These are phyloP conservation scores for Trichoderma reesei DNA, from an alignment of 495 filamentous ascomycete species.

Conservation along the genomic window DNA sequence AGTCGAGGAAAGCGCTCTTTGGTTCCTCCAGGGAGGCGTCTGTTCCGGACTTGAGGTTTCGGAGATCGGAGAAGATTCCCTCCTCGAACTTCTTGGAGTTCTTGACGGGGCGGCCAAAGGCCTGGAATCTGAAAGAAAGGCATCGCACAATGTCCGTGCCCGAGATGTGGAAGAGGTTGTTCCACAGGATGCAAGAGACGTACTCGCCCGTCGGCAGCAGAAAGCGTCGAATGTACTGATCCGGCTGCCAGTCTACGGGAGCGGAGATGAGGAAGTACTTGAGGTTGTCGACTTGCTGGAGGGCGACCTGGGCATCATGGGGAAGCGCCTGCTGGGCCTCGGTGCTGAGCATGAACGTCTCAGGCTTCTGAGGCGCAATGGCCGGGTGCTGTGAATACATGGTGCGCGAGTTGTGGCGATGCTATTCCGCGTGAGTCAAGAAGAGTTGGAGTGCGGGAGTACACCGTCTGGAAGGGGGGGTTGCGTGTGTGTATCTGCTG, in stretches of 20 bases:
- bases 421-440: neutral
- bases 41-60: conserved; percentile 94
- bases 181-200: conserved; percentile 97
- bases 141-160: conserved; percentile 98
- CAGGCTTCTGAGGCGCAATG: conserved; percentile 70
- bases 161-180: conserved; percentile 97
- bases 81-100: conserved; percentile 99
- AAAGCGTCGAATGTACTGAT: conserved; percentile 94
- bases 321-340: conserved; percentile 94
- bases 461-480: neutral
- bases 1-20: conserved; percentile 96
- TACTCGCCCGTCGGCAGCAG: conserved; percentile 95
- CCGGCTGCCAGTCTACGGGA: conserved; percentile 92
- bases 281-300: conserved; percentile 97
- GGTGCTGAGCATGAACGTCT: conserved; percentile 95
- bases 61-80: conserved; percentile 96
- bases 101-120: conserved; percentile 95
- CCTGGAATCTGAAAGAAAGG: conserved; percentile 95
- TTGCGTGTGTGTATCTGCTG: neutral
- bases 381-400: conserved; percentile 47
- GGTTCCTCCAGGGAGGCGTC: conserved; percentile 99
- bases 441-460: neutral
- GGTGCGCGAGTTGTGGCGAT: conserved; percentile 15
- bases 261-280: conserved; percentile 99
- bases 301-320: conserved; percentile 90